Percentiles rank a stretch among this genome's conserved stretches.
Conservation (phyloP, 257 asterid genomes). For the Solanum ossicruentum region DNA sequence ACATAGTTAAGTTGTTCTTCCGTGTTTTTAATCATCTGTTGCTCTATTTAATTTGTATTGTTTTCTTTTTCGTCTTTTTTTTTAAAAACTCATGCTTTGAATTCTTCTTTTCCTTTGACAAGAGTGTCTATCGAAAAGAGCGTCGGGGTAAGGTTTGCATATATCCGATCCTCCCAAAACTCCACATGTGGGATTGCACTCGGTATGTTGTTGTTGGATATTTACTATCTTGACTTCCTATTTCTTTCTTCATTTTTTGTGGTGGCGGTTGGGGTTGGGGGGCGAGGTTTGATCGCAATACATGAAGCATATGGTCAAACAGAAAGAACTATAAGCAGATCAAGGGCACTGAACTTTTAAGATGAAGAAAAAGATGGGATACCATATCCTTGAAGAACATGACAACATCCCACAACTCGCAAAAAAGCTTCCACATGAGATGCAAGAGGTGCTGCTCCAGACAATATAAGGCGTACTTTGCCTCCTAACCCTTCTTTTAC, state of each 20-base stretch:
- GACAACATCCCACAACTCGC: conserved; percentile 68
- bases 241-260: neutral
- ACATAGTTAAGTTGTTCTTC: neutral
- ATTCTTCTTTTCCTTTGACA: neutral
- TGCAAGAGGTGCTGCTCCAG: conserved; percentile 99
- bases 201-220: neutral
- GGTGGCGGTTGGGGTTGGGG: neutral
- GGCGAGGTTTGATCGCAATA: neutral
- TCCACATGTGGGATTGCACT: neutral
- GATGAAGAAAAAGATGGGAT: conserved; percentile 9
- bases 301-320: neutral
- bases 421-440: conserved; percentile 82
- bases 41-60: neutral
- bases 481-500: conserved; percentile 94
- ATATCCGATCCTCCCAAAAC: neutral
- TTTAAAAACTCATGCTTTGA: neutral
- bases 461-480: conserved; percentile 69
- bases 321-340: neutral
- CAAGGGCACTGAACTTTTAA: neutral
- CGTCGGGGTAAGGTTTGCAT: neutral
- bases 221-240: neutral
- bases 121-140: neutral
- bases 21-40: neutral
- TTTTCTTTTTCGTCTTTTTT: too few relatives aligned
- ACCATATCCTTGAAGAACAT: conserved; percentile 98